Evolutionary conservation across 768 basidiomycete genomes (phyloP), one percentile per base, ranked within the genome.

Genomic region (Hygrophorus pudorinus): DNA sequence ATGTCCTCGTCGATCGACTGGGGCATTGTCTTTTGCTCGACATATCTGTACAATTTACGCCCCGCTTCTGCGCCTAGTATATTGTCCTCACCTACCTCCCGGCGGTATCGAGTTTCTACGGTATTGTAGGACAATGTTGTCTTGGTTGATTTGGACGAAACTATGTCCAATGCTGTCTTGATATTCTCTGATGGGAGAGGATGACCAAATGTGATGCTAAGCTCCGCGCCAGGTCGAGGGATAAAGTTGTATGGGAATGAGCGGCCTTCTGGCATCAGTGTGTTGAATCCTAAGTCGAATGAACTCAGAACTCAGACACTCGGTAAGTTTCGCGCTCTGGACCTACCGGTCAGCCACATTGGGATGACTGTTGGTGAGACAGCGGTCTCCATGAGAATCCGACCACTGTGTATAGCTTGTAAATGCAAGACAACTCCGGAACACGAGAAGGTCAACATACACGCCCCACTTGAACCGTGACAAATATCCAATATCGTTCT

Each of bases 391-490:
- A 73, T 91, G 35, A 98, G 57, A 28, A 96, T 84, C 18, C 91
- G 75, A 31, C 87, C 88, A 20, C 90, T 93, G 55, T 30, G 28
- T 43, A 36, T 17, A 34, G 37, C 42, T n/a, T 10, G 38, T 20
- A 11, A 40, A 46, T 47, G 35, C 47, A 44, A 33, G 45, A 31
- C 21, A 37, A 14, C 34, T 24, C 28, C 18, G 20, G 30, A 32
- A 38, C 33, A 38, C 18, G 3, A 12, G 38, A 13, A 28, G 21
- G 41, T 16, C 42, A 28, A 80, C 91, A 62, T 58, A 93, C 91
- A 93, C 67, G 46, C 93, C 93, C 93, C 93, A 97, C 68, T 93
- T 96, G 63, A 96, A 94, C 38, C 87, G 70, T 5, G 79, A 71
- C 41, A 96, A 61, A 52, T 59, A 60, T 13, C 70, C 66, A 5